Evolutionary conservation across 306 rosid species (phyloP).

Genomic region (Cucurbita moschata): DNA sequence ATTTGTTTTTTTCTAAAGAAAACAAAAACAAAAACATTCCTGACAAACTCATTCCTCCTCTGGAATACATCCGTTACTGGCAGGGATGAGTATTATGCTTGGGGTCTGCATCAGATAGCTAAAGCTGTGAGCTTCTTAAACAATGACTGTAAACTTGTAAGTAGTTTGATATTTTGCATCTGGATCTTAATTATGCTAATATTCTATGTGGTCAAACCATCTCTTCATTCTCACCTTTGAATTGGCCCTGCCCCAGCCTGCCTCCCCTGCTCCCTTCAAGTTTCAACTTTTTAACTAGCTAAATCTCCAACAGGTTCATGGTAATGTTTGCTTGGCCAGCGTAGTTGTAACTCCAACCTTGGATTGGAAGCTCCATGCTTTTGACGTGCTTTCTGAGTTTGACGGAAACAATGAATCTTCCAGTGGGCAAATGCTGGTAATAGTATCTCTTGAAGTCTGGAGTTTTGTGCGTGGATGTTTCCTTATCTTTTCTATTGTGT

Average conservation of each 20-base stretch:
- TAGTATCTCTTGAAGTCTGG: background rate
- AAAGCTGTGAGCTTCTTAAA: constrained; percentile 98
- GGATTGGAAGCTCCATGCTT: constrained; percentile 99
- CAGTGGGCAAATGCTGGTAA: constrained; percentile 78
- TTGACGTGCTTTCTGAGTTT: constrained; percentile 90
- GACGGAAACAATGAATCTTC: constrained; percentile 64
- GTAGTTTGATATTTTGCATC: background rate
- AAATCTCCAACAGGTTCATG: constrained; percentile 58
- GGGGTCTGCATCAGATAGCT: constrained; percentile 89
- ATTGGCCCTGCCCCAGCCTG: background rate
- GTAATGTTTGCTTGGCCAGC: constrained; percentile 85
- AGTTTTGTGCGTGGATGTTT: background rate
- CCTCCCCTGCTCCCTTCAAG: background rate
- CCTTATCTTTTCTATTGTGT: background rate
- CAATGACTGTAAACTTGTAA: constrained; percentile 84
- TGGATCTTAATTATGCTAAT: background rate
- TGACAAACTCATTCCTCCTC: background rate
- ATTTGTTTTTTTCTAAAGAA: background rate
- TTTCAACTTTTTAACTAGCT: constrained; percentile 12
- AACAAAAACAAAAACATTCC: background rate
- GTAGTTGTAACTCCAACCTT: constrained; percentile 91
- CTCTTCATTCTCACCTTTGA: background rate
- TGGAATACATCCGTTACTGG: background rate
- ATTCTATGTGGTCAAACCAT: background rate
- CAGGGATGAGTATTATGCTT: constrained; percentile 96